phyloP scores from a whole-genome alignment of 2,329 filamentous ascomycete genomes.

The Penicillium sp. region DNA sequence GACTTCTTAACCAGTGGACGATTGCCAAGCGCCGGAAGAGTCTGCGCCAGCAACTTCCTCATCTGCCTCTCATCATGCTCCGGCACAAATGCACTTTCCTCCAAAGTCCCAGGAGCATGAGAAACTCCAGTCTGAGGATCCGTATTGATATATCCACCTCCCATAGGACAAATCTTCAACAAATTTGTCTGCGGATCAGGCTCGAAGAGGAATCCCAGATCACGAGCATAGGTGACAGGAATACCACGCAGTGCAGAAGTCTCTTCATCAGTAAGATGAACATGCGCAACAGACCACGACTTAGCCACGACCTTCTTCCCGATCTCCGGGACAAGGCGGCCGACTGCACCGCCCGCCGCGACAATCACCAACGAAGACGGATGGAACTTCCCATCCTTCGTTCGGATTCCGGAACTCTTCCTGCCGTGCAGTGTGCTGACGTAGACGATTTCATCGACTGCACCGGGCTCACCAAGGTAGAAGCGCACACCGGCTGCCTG shows the following conservation, averaged over 20 bases:
- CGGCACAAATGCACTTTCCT: constrained; percentile 51
- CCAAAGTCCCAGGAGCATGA: constrained; percentile 42
- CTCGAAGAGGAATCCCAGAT: constrained; percentile 66
- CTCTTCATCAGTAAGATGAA: constrained; percentile 58
- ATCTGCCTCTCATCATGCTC: constrained; percentile 54
- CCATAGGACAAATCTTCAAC: constrained; percentile 61
- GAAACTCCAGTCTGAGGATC: constrained; percentile 46
- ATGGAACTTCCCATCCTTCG: constrained; percentile 41
- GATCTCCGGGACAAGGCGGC: constrained; percentile 51
- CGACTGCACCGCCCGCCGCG: constrained; percentile 53
- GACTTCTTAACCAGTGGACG: constrained; percentile 57
- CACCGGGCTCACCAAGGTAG: constrained; percentile 43
- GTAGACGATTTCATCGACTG: constrained; percentile 45
- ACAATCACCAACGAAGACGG: constrained; percentile 49
- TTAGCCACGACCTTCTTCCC: constrained; percentile 55
- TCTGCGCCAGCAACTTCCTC: constrained; percentile 52
- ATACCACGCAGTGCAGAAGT: constrained; percentile 56
- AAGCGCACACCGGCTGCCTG: constrained; percentile 46
- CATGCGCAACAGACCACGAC: constrained; percentile 60
- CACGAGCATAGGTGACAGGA: constrained; percentile 61
- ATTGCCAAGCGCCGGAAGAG: constrained; percentile 54
- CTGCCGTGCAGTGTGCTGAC: constrained; percentile 16
- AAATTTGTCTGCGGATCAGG: constrained; percentile 59
- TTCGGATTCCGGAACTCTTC: constrained; percentile 39
- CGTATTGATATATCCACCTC: constrained; percentile 57